Conservation (phyloP, 306 rosid species). For the Alnus rubra region DNA sequence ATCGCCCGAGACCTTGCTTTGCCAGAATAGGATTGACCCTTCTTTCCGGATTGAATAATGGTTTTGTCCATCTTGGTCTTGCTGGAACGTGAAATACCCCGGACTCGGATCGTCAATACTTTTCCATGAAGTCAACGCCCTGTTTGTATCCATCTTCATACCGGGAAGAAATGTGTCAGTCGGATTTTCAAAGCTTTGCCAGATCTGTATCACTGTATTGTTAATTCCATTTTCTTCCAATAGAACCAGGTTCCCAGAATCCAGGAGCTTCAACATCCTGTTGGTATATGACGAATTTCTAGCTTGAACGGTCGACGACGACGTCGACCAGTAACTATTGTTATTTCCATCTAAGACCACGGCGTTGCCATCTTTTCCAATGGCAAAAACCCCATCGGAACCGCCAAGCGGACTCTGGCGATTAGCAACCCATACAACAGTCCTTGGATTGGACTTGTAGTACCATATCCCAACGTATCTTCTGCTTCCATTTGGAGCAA, state of each 20-base stretch:
- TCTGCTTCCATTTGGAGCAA: conserved; percentile 9
- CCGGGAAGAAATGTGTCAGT: conserved; percentile 53
- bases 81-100: conserved; percentile 30
- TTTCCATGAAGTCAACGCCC: conserved; percentile 38
- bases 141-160: conserved; percentile 36
- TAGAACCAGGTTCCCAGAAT: conserved; percentile 48
- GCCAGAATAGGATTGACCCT: not conserved
- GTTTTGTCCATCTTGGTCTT: not conserved
- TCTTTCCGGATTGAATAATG: not conserved
- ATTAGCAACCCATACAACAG: conserved; percentile 53
- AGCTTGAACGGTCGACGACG: not conserved
- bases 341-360: conserved; percentile 6
- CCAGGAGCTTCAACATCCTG: conserved; percentile 29
- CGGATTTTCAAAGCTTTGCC: conserved; percentile 53
- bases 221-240: not conserved
- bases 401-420: not conserved
- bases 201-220: not conserved
- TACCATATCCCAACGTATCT: conserved; percentile 51
- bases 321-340: conserved; percentile 15
- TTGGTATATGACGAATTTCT: not conserved
- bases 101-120: not conserved
- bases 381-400: conserved; percentile 24
- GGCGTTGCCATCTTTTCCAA: conserved; percentile 35
- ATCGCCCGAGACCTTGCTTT: not conserved
- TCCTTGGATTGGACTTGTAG: not conserved